These are phyloP conservation scores for Coleophoma eucalyptorum DNA, from an alignment of 2,329 filamentous ascomycete species.

Conservation along the genomic window DNA sequence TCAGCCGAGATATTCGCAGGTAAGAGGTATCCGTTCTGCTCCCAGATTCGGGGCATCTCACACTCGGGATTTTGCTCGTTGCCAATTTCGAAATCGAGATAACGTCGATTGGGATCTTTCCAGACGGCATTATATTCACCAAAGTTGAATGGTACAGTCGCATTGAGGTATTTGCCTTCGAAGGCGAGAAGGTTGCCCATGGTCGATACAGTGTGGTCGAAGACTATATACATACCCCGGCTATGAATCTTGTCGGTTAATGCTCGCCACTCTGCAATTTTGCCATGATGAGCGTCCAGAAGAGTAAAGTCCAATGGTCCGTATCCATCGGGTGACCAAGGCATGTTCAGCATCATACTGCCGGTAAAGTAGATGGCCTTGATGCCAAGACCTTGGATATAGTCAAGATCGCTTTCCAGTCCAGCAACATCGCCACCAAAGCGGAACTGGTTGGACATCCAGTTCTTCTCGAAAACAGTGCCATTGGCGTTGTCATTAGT, in stretches of 20 bases:
- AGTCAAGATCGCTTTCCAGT: constrained; percentile 56
- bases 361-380: constrained; percentile 61
- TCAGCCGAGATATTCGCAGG: constrained; percentile 10
- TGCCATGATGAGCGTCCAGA: constrained; percentile 58
- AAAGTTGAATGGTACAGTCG: constrained; percentile 47
- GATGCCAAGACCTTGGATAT: constrained; percentile 62
- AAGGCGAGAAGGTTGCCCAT: constrained; percentile 62
- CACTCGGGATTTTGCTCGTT: constrained; percentile 1
- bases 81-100: constrained; percentile 1
- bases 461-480: constrained; percentile 56
- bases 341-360: constrained; percentile 57
- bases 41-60: neutral
- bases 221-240: constrained; percentile 59
- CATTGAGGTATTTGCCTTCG: constrained; percentile 51
- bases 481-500: constrained; percentile 59
- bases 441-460: constrained; percentile 52
- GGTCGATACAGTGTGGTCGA: constrained; percentile 64
- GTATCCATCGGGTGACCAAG: constrained; percentile 62
- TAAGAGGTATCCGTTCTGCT: constrained; percentile 1
- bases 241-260: constrained; percentile 55
- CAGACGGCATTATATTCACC: constrained; percentile 6
- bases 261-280: constrained; percentile 51
- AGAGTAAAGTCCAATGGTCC: constrained; percentile 54
- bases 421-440: constrained; percentile 58
- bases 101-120: constrained; percentile 1